Evolutionary conservation across 106 monocot species (phyloP), one percentile per base, ranked within the genome.

Genomic region (Agapanthus africanus): DNA sequence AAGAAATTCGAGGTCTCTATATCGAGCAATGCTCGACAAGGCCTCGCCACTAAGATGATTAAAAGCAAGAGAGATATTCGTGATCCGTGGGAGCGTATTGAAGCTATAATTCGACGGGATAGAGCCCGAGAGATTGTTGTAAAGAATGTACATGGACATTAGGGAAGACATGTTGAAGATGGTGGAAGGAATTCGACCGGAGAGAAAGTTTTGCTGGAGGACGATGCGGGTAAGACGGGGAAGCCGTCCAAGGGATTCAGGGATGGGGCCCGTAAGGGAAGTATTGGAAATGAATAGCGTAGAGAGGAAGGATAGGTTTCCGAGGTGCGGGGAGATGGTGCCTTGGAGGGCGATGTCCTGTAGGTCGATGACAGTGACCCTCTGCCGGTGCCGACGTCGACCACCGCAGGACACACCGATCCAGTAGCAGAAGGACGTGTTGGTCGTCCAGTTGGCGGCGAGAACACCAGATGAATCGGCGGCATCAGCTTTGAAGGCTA

Each of bases 351-450:
- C 2, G 11, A 19, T 16, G 14, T 14, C 16, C 23, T 2, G 13
- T 11, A 61, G 61, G 61, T 33, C 15, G 35, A 61, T 11, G 4
- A 9, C 7, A 0, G 44, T 2, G 6, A 72, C 62, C 0, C 63
- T 28, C 46, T 63, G 62, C 3, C 26, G 42, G 1, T 23, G 63
- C 32, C 9, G 63, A n/a, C n/a, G n/a, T n/a, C n/a, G n/a, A n/a
- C n/a, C n/a, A 47, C 49, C 36, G 47, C 73, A 73, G 22, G 34
- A 4, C 37, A 73, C 64, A 0, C 73, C 73, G 5, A 13, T 10
- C 73, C 73, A 73, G 63, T 34, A 6, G 18, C 61, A 61, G 61
- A 61, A 61, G 61, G 61, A 61, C 11, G 61, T 61, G 30, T 10
- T n/a, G n/a, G 63, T 47, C 25, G 63, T 72, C 72, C 72, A 72